Evolutionary conservation across 768 basidiomycete species (phyloP).

Genomic region (Phanerochaete sordida): DNA sequence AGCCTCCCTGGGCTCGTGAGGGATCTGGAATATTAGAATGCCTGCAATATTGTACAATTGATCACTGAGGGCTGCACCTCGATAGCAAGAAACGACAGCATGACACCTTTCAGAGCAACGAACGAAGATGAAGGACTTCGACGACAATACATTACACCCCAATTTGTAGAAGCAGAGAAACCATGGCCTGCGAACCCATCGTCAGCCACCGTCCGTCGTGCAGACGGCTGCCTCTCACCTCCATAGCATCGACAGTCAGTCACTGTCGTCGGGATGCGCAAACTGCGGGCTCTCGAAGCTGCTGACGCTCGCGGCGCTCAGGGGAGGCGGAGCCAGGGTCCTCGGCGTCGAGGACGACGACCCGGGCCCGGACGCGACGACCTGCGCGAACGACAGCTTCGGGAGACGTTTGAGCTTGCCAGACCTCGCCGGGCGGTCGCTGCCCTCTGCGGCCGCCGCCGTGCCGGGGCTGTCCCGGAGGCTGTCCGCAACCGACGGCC

Average conservation of each 20-base stretch:
- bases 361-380: constrained; percentile 1
- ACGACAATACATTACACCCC: background rate
- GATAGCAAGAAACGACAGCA: background rate
- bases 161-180: background rate
- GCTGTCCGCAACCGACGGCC: background rate
- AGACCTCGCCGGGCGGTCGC: background rate
- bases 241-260: background rate
- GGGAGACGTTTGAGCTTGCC: constrained; percentile 6
- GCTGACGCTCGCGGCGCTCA: constrained; percentile 4
- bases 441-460: background rate
- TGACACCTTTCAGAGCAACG: background rate
- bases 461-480: background rate
- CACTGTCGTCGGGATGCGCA: constrained; percentile 12
- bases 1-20: too few relatives aligned
- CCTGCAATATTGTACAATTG: background rate
- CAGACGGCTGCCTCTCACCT: background rate
- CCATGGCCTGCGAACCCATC: background rate
- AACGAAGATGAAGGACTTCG: background rate
- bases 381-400: constrained; percentile 12
- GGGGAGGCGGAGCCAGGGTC: background rate
- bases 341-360: background rate
- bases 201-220: background rate
- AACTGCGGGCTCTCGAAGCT: constrained; percentile 16
- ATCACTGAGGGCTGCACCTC: background rate
- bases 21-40: background rate